Percentiles rank a stretch among this genome's conserved stretches.
Conservation (phyloP, 306 rosid species). For the Pueraria montana region DNA sequence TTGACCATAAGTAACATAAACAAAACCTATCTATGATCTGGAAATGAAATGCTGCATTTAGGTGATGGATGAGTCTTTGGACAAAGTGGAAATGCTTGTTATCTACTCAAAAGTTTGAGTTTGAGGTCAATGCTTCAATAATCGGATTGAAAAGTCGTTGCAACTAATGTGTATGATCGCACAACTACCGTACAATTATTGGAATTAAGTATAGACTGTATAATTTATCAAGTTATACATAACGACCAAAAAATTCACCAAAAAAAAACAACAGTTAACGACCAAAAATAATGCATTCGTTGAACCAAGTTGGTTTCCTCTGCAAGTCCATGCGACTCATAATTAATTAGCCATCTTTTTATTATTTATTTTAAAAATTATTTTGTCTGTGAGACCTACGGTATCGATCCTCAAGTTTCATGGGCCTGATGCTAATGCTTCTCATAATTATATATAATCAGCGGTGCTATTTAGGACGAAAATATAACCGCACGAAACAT, state of each 20-base stretch:
- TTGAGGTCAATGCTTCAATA: slow-evolving; percentile 34
- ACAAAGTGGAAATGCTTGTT: slow-evolving; percentile 12
- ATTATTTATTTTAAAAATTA: not conserved
- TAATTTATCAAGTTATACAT: not conserved
- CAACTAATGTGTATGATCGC: slow-evolving; percentile 23
- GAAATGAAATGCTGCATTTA: slow-evolving; percentile 13
- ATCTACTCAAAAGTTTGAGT: not conserved
- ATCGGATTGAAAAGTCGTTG: slow-evolving; percentile 43
- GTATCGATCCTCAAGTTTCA: not conserved
- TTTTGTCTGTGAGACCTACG: not conserved
- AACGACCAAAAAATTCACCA: not conserved
- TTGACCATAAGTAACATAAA: not conserved
- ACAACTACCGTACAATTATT: slow-evolving; percentile 3
- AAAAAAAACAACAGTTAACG: too few species aligned
- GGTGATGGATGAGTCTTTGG: slow-evolving; percentile 7
- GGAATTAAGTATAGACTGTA: not conserved
- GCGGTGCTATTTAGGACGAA: too few species aligned
- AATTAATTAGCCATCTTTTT: not conserved
- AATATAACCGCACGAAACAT: too few species aligned
- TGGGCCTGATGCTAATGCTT: not conserved
- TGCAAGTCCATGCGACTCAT: not conserved
- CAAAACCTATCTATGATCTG: not conserved
- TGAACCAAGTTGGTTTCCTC: not conserved
- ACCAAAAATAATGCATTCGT: not conserved
- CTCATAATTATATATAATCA: not conserved